Percentiles rank a stretch among this genome's conserved stretches.
Conservation (phyloP, 164 flowering plant species). For the Dillenia suffruticosa region DNA sequence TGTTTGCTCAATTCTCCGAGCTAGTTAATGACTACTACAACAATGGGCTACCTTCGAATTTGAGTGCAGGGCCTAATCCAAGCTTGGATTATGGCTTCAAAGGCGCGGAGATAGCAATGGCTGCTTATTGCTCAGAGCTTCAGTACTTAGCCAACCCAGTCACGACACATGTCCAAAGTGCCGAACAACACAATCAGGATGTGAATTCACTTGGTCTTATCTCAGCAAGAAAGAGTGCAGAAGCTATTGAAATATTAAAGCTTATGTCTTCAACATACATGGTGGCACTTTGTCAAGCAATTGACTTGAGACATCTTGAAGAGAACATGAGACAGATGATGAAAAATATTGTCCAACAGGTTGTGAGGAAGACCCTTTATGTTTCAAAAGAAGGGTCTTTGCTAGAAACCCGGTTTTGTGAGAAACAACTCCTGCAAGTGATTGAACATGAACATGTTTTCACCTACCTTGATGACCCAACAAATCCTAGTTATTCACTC, state of each 20-base stretch:
- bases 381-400: constrained; percentile 24
- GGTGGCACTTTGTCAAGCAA: constrained; percentile 55
- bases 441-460: constrained; percentile 38
- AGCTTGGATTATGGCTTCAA: constrained; percentile 46
- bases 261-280: constrained; percentile 46
- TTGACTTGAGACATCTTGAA: constrained; percentile 46
- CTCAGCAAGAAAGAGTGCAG: constrained; percentile 46
- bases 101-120: constrained; percentile 48
- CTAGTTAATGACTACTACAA: constrained; percentile 38
- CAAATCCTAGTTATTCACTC: constrained; percentile 32
- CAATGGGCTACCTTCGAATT: constrained; percentile 41
- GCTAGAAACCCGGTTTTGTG: constrained; percentile 44
- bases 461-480: constrained; percentile 46
- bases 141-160: constrained; percentile 40
- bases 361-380: constrained; percentile 36
- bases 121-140: constrained; percentile 40
- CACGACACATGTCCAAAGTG: constrained; percentile 41
- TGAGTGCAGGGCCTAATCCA: constrained; percentile 31
- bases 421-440: constrained; percentile 40
- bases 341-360: constrained; percentile 29
- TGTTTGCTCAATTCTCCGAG: constrained; percentile 45
- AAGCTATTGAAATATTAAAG: constrained; percentile 45
- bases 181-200: constrained; percentile 42
- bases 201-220: constrained; percentile 50
- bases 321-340: constrained; percentile 43